These are phyloP conservation scores for Solanum pennellii DNA, from an alignment of 257 asterid species.

Conservation along the genomic window DNA sequence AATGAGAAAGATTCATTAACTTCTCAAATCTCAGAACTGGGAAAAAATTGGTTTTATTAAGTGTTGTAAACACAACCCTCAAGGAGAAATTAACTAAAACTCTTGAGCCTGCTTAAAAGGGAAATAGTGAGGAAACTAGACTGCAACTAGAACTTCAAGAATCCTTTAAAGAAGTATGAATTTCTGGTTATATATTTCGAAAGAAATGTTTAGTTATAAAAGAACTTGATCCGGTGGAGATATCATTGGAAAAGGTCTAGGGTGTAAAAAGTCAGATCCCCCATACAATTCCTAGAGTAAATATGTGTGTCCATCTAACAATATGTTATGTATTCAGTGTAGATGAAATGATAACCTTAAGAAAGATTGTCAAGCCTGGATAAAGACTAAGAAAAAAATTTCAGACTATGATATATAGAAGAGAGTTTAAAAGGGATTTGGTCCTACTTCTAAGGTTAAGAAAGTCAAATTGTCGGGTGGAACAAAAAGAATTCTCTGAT, in stretches of 20 bases:
- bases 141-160: neutral
- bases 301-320: too few species aligned
- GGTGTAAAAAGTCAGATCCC: neutral
- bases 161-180: neutral
- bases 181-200: too few species aligned
- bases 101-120: too few species aligned
- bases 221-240: neutral
- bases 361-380: neutral
- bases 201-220: too few species aligned
- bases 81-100: neutral
- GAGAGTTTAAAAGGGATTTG: neutral
- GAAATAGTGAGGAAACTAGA: neutral
- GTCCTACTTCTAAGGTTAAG: neutral
- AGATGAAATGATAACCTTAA: neutral
- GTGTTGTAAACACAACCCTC: neutral
- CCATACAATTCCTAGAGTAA: neutral
- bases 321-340: neutral
- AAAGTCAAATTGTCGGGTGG: neutral
- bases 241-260: neutral
- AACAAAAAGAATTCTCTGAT: neutral
- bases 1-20: neutral
- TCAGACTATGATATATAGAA: neutral
- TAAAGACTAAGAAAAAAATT: too few species aligned
- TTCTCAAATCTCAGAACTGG: neutral
- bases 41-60: too few species aligned